Percentiles rank a stretch among this genome's conserved stretches.
These are phyloP conservation scores for Ustilago shanxiensis DNA, from an alignment of 1,284 basidiomycete species.

Conservation along the genomic window DNA sequence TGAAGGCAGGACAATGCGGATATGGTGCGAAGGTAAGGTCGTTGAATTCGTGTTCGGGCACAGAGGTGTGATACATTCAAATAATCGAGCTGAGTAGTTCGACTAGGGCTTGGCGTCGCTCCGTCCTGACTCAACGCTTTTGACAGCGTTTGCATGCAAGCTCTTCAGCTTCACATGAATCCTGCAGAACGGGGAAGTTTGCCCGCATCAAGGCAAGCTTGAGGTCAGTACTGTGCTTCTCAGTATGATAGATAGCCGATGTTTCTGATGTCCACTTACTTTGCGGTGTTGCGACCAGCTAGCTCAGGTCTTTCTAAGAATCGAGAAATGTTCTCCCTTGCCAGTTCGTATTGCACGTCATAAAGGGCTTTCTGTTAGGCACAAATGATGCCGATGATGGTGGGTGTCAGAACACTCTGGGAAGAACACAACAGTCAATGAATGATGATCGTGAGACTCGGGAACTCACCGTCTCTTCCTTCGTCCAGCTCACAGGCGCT, in stretches of 20 bases:
- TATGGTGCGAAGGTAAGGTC: background rate
- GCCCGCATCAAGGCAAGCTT: background rate
- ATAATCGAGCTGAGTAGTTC: too few relatives aligned
- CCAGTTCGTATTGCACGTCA: constrained; percentile 9
- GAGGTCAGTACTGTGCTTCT: background rate
- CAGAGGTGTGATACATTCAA: background rate
- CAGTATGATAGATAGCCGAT: too few relatives aligned
- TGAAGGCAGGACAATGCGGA: background rate
- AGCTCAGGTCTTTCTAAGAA: constrained; percentile 4
- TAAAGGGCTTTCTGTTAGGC: constrained; percentile 6
- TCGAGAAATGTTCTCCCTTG: constrained; percentile 8
- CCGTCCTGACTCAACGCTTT: background rate
- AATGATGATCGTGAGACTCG: too few relatives aligned
- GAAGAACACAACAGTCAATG: too few relatives aligned
- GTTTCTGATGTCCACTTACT: constrained; percentile 1
- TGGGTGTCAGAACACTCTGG: background rate
- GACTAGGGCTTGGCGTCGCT: background rate
- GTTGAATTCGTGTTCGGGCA: too few relatives aligned
- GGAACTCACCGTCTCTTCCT: constrained; percentile 24
- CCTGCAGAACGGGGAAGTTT: background rate
- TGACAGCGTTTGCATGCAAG: constrained; percentile 5
- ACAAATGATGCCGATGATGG: background rate
- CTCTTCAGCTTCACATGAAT: constrained; percentile 14
- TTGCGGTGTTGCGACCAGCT: constrained; percentile 5
- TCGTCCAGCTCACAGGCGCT: constrained; percentile 5